A percentile compares a stretch with the other conserved stretches of the same genome.
phyloP scores from a whole-genome alignment of 192 early-diverging fungal species.

The Backusella sp. region DNA sequence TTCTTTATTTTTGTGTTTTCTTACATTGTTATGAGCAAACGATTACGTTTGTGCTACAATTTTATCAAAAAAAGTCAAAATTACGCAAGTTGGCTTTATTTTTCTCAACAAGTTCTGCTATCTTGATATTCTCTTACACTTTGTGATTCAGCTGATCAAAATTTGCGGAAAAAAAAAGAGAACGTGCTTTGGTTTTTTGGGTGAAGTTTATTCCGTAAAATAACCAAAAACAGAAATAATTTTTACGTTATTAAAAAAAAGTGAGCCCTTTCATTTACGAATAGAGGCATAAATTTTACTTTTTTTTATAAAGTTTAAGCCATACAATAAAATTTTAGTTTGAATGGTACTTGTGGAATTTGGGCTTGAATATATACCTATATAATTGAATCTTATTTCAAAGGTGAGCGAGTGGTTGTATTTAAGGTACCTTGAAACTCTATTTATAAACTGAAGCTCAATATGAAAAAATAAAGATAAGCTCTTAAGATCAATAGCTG shows the following conservation, averaged over 20 bases:
- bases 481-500: too few relatives aligned
- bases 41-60: background rate
- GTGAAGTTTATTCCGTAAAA: background rate
- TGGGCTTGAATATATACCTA: too few relatives aligned
- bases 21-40: background rate
- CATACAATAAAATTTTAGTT: too few relatives aligned
- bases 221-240: background rate
- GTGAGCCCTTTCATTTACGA: too few relatives aligned
- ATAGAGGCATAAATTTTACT: too few relatives aligned
- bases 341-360: too few relatives aligned
- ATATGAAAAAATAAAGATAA: too few relatives aligned
- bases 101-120: background rate
- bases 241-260: background rate
- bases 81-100: background rate
- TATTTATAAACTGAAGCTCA: too few relatives aligned
- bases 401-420: too few relatives aligned
- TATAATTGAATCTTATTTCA: too few relatives aligned
- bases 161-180: background rate
- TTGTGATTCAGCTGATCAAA: background rate
- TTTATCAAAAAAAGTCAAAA: background rate
- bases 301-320: too few relatives aligned
- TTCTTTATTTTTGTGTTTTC: background rate
- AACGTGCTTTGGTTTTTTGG: background rate
- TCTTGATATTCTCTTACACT: conserved; percentile 1
- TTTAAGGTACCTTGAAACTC: too few relatives aligned